Percentiles rank a stretch among this genome's conserved stretches.
Conservation (phyloP, 768 basidiomycete genomes). For the Grammothele lineata region DNA sequence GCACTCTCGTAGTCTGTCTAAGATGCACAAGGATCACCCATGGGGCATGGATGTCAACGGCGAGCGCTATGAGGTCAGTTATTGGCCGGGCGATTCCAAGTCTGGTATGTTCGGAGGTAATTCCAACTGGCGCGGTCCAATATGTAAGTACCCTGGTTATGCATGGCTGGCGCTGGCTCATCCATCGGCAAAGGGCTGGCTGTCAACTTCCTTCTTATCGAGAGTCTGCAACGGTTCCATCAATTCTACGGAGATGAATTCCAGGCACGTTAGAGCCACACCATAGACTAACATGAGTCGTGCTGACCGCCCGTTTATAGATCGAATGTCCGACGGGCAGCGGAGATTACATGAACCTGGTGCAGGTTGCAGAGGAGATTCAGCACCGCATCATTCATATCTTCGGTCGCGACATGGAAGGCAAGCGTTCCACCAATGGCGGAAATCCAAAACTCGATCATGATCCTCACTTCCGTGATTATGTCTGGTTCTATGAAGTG, state of each 20-base stretch:
- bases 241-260: conserved; percentile 95
- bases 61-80: conserved; percentile 85
- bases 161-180: too few species aligned
- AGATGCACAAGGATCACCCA: conserved; percentile 84
- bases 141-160: conserved; percentile 48
- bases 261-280: conserved; percentile 37
- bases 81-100: conserved; percentile 97
- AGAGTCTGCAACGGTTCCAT: conserved; percentile 94
- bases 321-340: conserved; percentile 96
- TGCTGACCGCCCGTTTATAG: conserved; percentile 20
- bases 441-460: conserved; percentile 81
- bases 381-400: conserved; percentile 99
- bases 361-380: conserved; percentile 92
- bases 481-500: conserved; percentile 94
- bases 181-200: conserved; percentile 98
- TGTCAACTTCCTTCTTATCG: conserved; percentile 93
- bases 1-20: conserved; percentile 62
- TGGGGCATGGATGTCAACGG: conserved; percentile 96
- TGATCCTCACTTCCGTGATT: conserved; percentile 96
- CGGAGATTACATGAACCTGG: conserved; percentile 97
- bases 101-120: conserved; percentile 99
- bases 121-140: conserved; percentile 95
- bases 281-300: not conserved
- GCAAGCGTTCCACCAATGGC: conserved; percentile 87
- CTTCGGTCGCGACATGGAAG: conserved; percentile 88